Evolutionary conservation across 768 basidiomycete species (phyloP).

Genomic region (Daedaleopsis sinensis): DNA sequence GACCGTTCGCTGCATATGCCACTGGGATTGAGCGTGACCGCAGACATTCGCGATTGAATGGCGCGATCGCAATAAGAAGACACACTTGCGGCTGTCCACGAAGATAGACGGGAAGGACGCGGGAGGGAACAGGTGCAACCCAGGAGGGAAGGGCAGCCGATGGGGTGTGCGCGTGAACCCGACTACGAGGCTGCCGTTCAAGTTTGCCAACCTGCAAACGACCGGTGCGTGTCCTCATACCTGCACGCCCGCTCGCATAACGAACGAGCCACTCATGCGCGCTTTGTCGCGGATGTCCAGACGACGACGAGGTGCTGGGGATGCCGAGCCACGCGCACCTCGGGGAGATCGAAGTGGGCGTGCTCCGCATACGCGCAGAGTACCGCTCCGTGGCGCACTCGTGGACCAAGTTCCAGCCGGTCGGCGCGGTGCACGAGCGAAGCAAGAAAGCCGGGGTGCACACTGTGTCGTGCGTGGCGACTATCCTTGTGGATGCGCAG

Average conservation of each 20-base stretch:
- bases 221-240: conserved; percentile 5
- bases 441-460: conserved; percentile 25
- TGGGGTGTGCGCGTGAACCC: background rate
- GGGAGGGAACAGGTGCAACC: background rate
- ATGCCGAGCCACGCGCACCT: conserved; percentile 1
- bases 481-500: too few relatives aligned
- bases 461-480: conserved; percentile 13
- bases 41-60: background rate
- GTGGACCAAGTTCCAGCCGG: background rate
- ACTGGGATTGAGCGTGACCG: background rate
- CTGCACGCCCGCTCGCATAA: background rate
- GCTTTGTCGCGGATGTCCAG: background rate
- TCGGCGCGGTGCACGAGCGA: conserved; percentile 21
- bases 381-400: background rate
- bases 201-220: conserved; percentile 11
- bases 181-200: background rate
- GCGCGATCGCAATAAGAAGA: background rate
- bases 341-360: conserved; percentile 9
- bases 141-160: background rate
- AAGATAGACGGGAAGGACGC: background rate
- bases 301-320: background rate
- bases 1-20: background rate
- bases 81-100: background rate
- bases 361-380: background rate
- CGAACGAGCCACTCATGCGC: background rate